Evolutionary conservation across 1,139 yeast species (phyloP).

Genomic region (Diutina rugosa): DNA sequence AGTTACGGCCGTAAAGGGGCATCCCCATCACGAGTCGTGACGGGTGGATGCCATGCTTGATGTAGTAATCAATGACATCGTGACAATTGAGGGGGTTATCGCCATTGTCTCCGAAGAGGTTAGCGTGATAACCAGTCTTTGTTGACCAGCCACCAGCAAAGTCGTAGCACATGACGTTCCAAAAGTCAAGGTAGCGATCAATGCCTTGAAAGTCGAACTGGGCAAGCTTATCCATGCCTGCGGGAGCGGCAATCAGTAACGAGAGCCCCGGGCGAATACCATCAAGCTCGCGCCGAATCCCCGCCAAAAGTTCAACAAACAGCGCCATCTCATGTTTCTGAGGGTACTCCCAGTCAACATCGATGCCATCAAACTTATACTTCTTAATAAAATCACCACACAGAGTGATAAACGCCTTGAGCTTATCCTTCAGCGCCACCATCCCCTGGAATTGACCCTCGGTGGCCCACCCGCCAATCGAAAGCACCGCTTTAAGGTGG

Average conservation of each 20-base stretch:
- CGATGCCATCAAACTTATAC: conserved; percentile 79
- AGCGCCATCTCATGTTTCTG: conserved; percentile 29
- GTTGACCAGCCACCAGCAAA: conserved; percentile 70
- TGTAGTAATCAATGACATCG: conserved; percentile 34
- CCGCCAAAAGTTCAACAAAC: conserved; percentile 31
- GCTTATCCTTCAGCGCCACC: conserved; percentile 19
- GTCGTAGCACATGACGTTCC: conserved; percentile 91
- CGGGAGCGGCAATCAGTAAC: conserved; percentile 70
- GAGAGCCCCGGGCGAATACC: conserved; percentile 13
- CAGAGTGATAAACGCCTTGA: conserved; percentile 37
- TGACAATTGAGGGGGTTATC: conserved; percentile 36
- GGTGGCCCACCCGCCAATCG: conserved; percentile 87
- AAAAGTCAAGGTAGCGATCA: conserved; percentile 46
- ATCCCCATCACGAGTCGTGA: conserved; percentile 65
- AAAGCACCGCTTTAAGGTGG: conserved; percentile 46
- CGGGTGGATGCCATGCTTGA: conserved; percentile 26
- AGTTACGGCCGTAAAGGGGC: conserved; percentile 79
- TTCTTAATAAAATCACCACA: conserved; percentile 33
- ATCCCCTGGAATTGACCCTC: conserved; percentile 37
- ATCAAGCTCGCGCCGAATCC: conserved; percentile 30
- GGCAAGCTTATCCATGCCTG: conserved; percentile 23
- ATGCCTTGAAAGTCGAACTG: conserved; percentile 19
- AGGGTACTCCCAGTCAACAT: conserved; percentile 94
- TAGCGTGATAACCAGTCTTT: conserved; percentile 54
- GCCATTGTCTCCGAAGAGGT: conserved; percentile 35